Percentiles rank a stretch among this genome's conserved stretches.
These are phyloP conservation scores for Pleurotus djamor DNA, from an alignment of 768 basidiomycete species.

Conservation along the genomic window DNA sequence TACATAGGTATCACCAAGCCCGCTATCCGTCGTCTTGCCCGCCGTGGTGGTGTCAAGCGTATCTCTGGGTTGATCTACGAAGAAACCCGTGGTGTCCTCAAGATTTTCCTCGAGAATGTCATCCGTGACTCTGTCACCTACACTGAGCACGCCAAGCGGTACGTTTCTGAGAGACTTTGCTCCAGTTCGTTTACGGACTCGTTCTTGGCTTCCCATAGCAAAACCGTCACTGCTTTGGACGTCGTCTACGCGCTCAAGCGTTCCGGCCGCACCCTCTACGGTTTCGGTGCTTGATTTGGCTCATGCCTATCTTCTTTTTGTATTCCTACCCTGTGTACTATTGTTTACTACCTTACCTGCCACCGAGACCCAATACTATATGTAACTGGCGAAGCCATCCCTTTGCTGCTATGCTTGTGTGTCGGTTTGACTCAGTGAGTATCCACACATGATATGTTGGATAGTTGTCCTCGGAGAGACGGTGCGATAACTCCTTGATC, in stretches of 20 bases:
- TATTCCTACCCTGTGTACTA: slow-evolving; percentile 2
- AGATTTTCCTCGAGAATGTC: slow-evolving; percentile 41
- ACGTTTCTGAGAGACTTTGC: background rate
- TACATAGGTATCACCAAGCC: slow-evolving; percentile 35
- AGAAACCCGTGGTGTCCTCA: slow-evolving; percentile 58
- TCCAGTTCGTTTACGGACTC: background rate
- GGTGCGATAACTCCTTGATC: no score
- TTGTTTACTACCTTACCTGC: background rate
- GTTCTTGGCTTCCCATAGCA: slow-evolving; percentile 19
- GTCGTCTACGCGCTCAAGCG: slow-evolving; percentile 53
- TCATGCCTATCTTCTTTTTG: background rate
- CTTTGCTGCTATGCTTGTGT: no score
- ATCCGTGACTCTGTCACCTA: slow-evolving; percentile 76
- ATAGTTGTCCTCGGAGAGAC: no score
- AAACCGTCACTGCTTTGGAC: slow-evolving; percentile 68
- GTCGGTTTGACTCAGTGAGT: no score
- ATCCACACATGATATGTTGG: no score
- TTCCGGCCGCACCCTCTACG: slow-evolving; percentile 57
- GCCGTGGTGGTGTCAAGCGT: slow-evolving; percentile 52
- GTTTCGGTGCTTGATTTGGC: slow-evolving; percentile 47
- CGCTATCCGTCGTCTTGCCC: slow-evolving; percentile 55
- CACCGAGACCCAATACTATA: background rate
- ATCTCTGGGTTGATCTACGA: slow-evolving; percentile 51
- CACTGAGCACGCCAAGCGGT: slow-evolving; percentile 75
- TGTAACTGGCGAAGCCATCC: background rate